Base-by-base conservation (phyloP, 495 filamentous ascomycete genomes). In the Geopyxis carbonaria region DNA sequence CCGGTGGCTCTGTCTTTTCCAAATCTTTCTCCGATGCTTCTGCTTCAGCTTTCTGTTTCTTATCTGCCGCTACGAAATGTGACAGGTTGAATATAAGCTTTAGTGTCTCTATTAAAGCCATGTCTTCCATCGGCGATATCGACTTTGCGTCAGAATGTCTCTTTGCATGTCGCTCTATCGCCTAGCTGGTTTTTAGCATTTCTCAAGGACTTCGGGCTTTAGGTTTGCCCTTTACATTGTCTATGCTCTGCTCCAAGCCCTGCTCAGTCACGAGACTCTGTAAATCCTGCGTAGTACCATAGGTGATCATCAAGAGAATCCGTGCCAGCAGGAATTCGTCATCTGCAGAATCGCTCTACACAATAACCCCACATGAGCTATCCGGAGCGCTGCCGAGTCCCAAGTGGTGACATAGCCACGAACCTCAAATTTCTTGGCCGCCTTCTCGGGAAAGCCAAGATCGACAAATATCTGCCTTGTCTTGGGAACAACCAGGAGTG, bases 31-130 rank as follows among this genome's bases (percentile, higher is more conserved):
- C n/a, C n/a, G n/a, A n/a, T n/a, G n/a, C n/a, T n/a, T n/a, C n/a
- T n/a, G n/a, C n/a, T n/a, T n/a, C n/a, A n/a, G n/a, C n/a, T n/a
- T n/a, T n/a, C n/a, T n/a, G n/a, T n/a, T 24, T 24, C 20, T 37
- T 19, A 7, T 20, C 20, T 2, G 22, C 34, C 21, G 15, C 16
- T 1, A 37, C 18, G 34, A 76, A 71, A 52, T 83, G 73, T 4
- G 73, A 76, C 27, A 93, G 60, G 57, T 93, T 94, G 62, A 91
- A 97, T 5, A 93, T 59, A 30, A 97, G 64, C 52, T 94, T 93
- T 9, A 91, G 60, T 1, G 76, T 83, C 52, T 97, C 91, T 0
- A 63, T 68, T 3, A 97, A 63, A 5, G 84, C 86, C 66, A 87
- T 69, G 44, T 75, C 70, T 40, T 78, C 76, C 65, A 84, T 80